phyloP scores from a whole-genome alignment of 2,329 filamentous ascomycete genomes.

The Pyrenophora tritici-repentis region DNA sequence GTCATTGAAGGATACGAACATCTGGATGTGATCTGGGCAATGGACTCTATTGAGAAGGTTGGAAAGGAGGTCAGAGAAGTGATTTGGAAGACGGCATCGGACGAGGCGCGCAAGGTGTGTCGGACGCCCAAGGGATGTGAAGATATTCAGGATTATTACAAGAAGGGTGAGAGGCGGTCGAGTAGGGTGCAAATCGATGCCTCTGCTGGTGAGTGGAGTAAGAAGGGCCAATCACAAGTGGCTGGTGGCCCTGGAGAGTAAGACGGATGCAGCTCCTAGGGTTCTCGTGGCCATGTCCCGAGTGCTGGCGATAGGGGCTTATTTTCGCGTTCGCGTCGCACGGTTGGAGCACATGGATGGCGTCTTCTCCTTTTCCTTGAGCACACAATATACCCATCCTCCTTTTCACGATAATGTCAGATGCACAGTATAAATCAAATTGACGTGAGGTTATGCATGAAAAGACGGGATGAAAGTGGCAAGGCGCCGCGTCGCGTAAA shows the following conservation, averaged over 20 bases:
- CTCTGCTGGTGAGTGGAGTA: conserved; percentile 40
- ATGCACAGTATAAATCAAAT: background rate
- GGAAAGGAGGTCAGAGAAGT: conserved; percentile 80
- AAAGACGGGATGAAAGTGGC: conserved; percentile 3
- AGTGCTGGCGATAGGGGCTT: too few relatives aligned
- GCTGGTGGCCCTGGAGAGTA: conserved; percentile 35
- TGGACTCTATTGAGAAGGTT: conserved; percentile 83
- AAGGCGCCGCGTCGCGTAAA: conserved; percentile 22
- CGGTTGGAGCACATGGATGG: background rate
- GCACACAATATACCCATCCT: conserved; percentile 1
- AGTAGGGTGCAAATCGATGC: conserved; percentile 31
- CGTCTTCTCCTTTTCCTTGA: background rate
- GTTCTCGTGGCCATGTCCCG: conserved; percentile 8
- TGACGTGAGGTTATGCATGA: conserved; percentile 5
- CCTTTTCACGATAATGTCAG: background rate
- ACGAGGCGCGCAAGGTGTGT: conserved; percentile 63
- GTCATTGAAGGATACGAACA: conserved; percentile 86
- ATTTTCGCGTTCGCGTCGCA: too few relatives aligned
- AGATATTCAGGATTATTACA: conserved; percentile 41
- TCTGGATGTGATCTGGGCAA: conserved; percentile 92
- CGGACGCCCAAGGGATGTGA: conserved; percentile 69
- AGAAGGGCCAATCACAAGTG: conserved; percentile 34
- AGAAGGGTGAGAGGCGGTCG: conserved; percentile 19
- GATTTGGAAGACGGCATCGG: conserved; percentile 74
- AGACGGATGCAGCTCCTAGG: conserved; percentile 19